These are phyloP conservation scores for Tetrahymena malaccensis DNA, from an alignment of 73 alveolate species.

Conservation along the genomic window DNA sequence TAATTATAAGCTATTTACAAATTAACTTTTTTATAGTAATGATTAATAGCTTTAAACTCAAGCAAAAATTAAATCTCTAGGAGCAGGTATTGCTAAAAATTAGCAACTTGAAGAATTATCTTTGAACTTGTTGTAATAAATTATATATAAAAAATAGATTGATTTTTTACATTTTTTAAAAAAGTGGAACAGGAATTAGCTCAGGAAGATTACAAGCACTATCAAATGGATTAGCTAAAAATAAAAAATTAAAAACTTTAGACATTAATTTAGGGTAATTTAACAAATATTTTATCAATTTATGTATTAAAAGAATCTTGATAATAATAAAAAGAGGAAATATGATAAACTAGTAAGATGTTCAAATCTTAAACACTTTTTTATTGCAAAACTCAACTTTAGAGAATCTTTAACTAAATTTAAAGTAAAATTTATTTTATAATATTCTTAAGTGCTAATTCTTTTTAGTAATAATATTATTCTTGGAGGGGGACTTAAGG, in stretches of 20 bases:
- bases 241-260: not conserved
- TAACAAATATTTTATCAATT: not conserved
- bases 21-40: not conserved
- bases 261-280: not conserved
- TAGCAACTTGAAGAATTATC: not conserved
- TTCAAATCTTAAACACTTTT: not conserved
- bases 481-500: not conserved
- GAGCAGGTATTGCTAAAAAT: not conserved
- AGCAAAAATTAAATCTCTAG: not conserved
- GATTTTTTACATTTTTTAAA: not conserved
- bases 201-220: not conserved
- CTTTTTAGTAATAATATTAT: not conserved
- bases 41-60: not conserved
- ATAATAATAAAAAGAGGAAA: not conserved
- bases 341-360: not conserved
- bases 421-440: not conserved
- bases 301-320: not conserved
- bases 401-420: not conserved
- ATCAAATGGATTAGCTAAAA: not conserved
- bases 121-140: not conserved
- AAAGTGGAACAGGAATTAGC: not conserved
- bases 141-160: not conserved
- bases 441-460: not conserved
- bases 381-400: not conserved
- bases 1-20: not conserved